Evolutionary conservation across 2,329 filamentous ascomycete species (phyloP), one percentile per base, ranked within the genome.

Genomic region (Fusarium sp.): DNA sequence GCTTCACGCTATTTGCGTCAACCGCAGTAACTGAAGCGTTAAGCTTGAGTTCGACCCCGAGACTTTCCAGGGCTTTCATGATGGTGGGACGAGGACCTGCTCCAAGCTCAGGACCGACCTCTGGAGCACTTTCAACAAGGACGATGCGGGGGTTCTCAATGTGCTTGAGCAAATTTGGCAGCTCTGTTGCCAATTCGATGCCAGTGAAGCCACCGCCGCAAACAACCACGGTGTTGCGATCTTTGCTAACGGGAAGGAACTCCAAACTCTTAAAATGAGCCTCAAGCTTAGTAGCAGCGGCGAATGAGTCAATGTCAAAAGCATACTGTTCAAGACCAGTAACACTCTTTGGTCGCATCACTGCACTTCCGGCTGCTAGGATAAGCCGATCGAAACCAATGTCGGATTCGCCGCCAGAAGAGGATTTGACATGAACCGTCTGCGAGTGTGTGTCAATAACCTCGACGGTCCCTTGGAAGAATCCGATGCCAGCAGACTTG

Each of bases 141-240:
- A 79, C 18, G 23, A 79, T 29, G 1, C 68, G 69, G 2, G 52
- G 23, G 3, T 47, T 43, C 3, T 35, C 7, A 4, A 59, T 53
- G 2, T 60, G 5, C 0, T 54, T 21, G 6, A 81, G 69, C 0
- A 79, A 74, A 2, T 44, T 48, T 0, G 78, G 77, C 0, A 82
- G 56, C 42, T 81, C 79, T 0, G 76, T 52, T 1, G 75, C 73
- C 1, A 77, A 46, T 39, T 78, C 76, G 4, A 79, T 76, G 8
- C 81, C 79, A 3, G 79, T 80, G 65, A 83, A 80, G 2, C 77
- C 75, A 6, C 46, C 77, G 16, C 77, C 77, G 46, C 76, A 76
- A 2, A 82, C 66, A 3, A 81, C 72, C 15, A 81, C 63, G 2
- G 80, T 81, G 38, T 80, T 57, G 21, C 79, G 77, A 1, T 69